Conservation (phyloP, 108 stramenopile species). For the Epithemia pelagica region DNA sequence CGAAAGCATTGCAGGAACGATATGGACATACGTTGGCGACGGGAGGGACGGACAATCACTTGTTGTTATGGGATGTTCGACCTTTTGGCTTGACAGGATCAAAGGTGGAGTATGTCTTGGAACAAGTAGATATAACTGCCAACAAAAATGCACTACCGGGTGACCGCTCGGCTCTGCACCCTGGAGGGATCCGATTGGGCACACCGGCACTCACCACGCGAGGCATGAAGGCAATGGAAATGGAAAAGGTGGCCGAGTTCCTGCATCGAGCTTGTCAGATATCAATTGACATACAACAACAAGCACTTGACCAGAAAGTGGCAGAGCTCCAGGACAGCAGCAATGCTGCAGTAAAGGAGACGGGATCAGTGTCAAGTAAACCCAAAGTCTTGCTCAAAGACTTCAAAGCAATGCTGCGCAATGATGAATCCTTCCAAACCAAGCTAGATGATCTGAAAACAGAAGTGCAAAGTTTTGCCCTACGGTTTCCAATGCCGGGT, state of each 20-base stretch:
- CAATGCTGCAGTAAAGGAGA: too few species aligned
- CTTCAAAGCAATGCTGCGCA: conserved; percentile 46
- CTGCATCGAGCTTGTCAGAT: conserved; percentile 86
- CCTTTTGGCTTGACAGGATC: conserved; percentile 92
- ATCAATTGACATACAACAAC: conserved; percentile 63
- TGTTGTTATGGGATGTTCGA: conserved; percentile 97
- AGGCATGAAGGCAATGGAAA: conserved; percentile 85
- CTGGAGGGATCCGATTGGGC: conserved; percentile 98
- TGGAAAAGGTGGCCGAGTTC: conserved; percentile 94
- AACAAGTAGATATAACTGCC: conserved; percentile 90
- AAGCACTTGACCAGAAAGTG: conserved; percentile 32
- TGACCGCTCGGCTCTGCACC: conserved; percentile 94
- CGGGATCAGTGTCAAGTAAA: conserved; percentile 29
- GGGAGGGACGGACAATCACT: conserved; percentile 99
- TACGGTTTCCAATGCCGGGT: conserved; percentile 69
- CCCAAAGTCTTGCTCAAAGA: conserved; percentile 76
- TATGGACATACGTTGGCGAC: conserved; percentile 89
- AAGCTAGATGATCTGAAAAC: conserved; percentile 40
- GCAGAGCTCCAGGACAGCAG: too few species aligned
- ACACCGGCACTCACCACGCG: conserved; percentile 89
- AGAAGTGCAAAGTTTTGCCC: conserved; percentile 76
- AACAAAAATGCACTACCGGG: conserved; percentile 99
- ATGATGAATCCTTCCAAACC: conserved; percentile 30
- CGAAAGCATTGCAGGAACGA: conserved; percentile 55
- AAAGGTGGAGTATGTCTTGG: conserved; percentile 95